A percentile compares a stretch with the other conserved stretches of the same genome.
Conservation (phyloP, 2,329 filamentous ascomycete species). For the Fusarium sublunatum region DNA sequence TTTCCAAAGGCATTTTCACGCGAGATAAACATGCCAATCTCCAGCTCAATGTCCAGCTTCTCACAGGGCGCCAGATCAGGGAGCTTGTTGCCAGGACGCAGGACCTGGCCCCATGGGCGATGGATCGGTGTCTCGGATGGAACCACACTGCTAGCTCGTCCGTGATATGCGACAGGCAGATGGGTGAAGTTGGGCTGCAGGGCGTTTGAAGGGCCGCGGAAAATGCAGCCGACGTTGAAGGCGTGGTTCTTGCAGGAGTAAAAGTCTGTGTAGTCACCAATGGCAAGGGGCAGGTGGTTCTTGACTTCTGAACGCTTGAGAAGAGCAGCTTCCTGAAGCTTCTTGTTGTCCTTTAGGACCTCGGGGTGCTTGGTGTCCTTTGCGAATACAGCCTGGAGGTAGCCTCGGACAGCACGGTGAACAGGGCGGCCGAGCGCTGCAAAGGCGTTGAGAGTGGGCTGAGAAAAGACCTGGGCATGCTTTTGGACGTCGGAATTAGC, state of each 20-base stretch:
- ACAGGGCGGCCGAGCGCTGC: conserved; percentile 72
- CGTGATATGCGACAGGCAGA: conserved; percentile 84
- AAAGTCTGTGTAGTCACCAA: conserved; percentile 88
- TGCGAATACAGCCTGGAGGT: conserved; percentile 71
- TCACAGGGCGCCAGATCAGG: conserved; percentile 69
- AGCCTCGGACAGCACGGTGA: conserved; percentile 74
- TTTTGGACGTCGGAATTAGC: conserved; percentile 42
- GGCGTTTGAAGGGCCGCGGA: conserved; percentile 78
- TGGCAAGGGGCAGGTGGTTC: conserved; percentile 78
- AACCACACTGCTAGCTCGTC: conserved; percentile 79
- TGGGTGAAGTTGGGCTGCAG: conserved; percentile 85
- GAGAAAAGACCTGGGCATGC: conserved; percentile 43
- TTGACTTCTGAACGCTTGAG: conserved; percentile 59
- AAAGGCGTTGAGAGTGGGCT: conserved; percentile 49
- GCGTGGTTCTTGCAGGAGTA: conserved; percentile 85
- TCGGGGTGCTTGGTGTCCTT: conserved; percentile 60
- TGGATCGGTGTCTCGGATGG: conserved; percentile 78
- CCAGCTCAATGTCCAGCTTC: conserved; percentile 79
- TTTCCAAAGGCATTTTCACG: conserved; percentile 73
- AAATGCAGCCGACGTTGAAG: conserved; percentile 74
- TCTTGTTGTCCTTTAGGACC: conserved; percentile 52
- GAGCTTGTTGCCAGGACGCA: conserved; percentile 58
- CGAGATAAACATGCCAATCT: conserved; percentile 80
- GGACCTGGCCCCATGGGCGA: conserved; percentile 79
- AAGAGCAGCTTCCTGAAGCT: conserved; percentile 46